A percentile compares a stretch with the other conserved stretches of the same genome.
Evolutionary conservation across 768 basidiomycete species (phyloP).

Genomic region (Leccinum olivaceopallidum): DNA sequence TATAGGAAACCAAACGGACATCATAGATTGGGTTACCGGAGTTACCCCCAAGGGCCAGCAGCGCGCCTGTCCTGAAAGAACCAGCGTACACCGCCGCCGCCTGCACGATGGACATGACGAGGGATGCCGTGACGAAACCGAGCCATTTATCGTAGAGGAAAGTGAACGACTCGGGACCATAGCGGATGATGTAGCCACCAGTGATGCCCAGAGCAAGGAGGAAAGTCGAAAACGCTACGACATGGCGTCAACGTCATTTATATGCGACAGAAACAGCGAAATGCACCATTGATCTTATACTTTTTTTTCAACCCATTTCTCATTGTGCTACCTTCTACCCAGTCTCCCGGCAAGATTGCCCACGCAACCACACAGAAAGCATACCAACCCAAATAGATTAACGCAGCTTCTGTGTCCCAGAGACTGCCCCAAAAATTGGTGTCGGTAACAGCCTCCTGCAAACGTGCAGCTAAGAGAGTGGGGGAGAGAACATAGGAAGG

Average conservation of each 20-base stretch:
- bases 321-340: conserved; percentile 66
- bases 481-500: conserved; percentile 46
- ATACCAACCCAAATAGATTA: conserved; percentile 89
- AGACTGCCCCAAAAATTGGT: conserved; percentile 67
- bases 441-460: conserved; percentile 48
- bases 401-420: conserved; percentile 79
- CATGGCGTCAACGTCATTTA: neutral
- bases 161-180: conserved; percentile 80
- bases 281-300: conserved; percentile 95
- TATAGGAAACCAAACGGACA: conserved; percentile 46
- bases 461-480: conserved; percentile 32
- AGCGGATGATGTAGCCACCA: conserved; percentile 65
- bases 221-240: conserved; percentile 81
- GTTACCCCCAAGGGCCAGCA: conserved; percentile 94
- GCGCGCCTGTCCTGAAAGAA: conserved; percentile 67
- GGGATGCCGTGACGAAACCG: conserved; percentile 80
- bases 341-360: conserved; percentile 74
- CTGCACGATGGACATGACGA: conserved; percentile 78
- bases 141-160: conserved; percentile 93
- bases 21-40: conserved; percentile 86
- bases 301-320: conserved; percentile 74
- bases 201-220: conserved; percentile 77
- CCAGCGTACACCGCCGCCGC: conserved; percentile 65
- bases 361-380: conserved; percentile 82
- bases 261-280: neutral